phyloP scores from a whole-genome alignment of 2,329 filamentous ascomycete genomes.

The Penicillium corylophilum region DNA sequence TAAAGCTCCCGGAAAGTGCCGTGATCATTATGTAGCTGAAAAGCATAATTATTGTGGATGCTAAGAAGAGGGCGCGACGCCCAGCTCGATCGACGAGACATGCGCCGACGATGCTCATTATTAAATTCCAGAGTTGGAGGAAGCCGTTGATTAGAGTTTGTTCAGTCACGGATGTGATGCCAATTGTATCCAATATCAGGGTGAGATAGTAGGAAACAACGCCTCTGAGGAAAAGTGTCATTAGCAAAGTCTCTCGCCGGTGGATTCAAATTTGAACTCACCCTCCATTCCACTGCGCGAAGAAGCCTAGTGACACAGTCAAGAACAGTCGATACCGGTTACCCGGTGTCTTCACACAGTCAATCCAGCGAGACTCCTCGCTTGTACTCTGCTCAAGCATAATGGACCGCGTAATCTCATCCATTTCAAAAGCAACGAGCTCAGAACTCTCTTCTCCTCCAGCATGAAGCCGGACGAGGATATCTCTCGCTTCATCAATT shows the following conservation, averaged over 20 bases:
- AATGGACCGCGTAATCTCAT: slow-evolving; percentile 5
- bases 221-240: slow-evolving; percentile 14
- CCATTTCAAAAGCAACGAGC: slow-evolving; percentile 13
- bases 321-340: slow-evolving; percentile 15
- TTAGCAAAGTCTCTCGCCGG: not conserved
- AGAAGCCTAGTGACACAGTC: slow-evolving; percentile 8
- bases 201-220: slow-evolving; percentile 56
- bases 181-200: slow-evolving; percentile 53
- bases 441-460: slow-evolving; percentile 9
- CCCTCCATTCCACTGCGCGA: slow-evolving; percentile 11
- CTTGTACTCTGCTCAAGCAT: not conserved
- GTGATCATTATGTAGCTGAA: slow-evolving; percentile 9
- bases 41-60: slow-evolving; percentile 20
- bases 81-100: slow-evolving; percentile 51
- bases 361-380: not conserved
- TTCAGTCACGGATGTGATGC: slow-evolving; percentile 48
- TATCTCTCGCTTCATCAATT: not conserved
- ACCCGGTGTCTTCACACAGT: slow-evolving; percentile 8
- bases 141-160: slow-evolving; percentile 56
- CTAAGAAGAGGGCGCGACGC: slow-evolving; percentile 44
- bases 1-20: slow-evolving; percentile 23
- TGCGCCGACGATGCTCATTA: slow-evolving; percentile 56
- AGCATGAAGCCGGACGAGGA: slow-evolving; percentile 10
- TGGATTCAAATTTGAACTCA: not conserved
- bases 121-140: slow-evolving; percentile 55